Evolutionary conservation across 2,329 filamentous ascomycete species (phyloP), one percentile per base, ranked within the genome.

Genomic region (Leptographium flavum): DNA sequence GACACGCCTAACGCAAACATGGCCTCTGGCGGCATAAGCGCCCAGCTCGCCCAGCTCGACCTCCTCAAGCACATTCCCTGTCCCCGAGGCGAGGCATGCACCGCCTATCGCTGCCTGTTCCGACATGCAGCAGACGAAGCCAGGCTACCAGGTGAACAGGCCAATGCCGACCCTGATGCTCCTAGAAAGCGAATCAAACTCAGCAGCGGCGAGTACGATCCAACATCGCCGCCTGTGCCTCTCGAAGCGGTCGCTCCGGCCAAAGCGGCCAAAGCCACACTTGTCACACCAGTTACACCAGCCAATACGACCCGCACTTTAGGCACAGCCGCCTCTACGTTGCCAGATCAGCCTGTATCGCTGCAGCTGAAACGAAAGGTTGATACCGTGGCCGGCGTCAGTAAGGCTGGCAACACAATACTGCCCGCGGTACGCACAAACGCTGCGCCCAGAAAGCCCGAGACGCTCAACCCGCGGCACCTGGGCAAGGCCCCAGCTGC

Each of bases 401-500:
- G 23, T 22, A 44, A 23, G 21, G n/a, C 21, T 23, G 27, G 8
- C 27, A 28, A 13, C 19, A 2, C 31, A 35, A 4, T 13, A 32
- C 39, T 6, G 27, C 21, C 5, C 6, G n/a, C 35, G 22, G 3
- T 15, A 17, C 15, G 14, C 15, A n/a, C 39, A 11, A 35, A 23
- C n/a, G 21, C 38, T 10, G 13, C 33, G n/a, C 11, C 53, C 17
- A 60, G 60, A 39, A 63, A 63, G 45, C 49, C 60, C 14, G 78
- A 83, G 60, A 60, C 66, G 17, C 68, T 88, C 31, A 83, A 83
- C 52, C 83, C 83, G 41, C 74, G 82, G 7, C 67, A 77, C 33
- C 65, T 88, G 2, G 69, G 71, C 46, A 64, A 63, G 31, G 65
- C 74, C 1, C 78, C 79, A 2, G 73, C 76, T 4, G 62, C 64